Conservation (phyloP, 352 stramenopile species). For the Phytophthora multivora region DNA sequence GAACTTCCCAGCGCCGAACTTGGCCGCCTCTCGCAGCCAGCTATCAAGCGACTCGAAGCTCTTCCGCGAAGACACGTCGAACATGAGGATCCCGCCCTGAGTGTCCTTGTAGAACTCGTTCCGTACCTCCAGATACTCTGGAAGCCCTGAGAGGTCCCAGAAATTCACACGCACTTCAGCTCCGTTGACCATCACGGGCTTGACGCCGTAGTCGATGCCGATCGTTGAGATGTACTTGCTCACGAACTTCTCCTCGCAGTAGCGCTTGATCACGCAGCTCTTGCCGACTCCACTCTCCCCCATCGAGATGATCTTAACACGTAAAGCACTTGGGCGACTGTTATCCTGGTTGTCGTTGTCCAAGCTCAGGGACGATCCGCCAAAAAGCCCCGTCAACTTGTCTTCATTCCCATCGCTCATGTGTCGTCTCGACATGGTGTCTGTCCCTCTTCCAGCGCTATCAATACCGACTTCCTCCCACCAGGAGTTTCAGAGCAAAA, state of each 20-base stretch:
- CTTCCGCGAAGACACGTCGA: constrained; percentile 72
- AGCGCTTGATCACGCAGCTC: constrained; percentile 95
- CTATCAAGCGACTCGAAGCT: constrained; percentile 87
- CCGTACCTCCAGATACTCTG: constrained; percentile 94
- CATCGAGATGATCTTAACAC: constrained; percentile 96
- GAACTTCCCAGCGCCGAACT: constrained; percentile 89
- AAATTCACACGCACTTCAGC: constrained; percentile 92
- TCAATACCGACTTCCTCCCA: constrained; percentile 1
- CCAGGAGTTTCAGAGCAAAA: constrained; percentile 17
- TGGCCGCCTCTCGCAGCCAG: constrained; percentile 89
- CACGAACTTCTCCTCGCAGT: constrained; percentile 96
- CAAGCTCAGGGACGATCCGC: constrained; percentile 24
- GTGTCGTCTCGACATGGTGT: constrained; percentile 26
- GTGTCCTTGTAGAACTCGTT: constrained; percentile 98
- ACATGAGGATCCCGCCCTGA: constrained; percentile 74
- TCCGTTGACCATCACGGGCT: constrained; percentile 79
- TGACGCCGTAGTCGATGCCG: constrained; percentile 96
- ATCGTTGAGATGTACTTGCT: constrained; percentile 97
- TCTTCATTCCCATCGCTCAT: constrained; percentile 77
- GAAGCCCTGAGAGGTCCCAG: constrained; percentile 92
- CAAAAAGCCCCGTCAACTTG: constrained; percentile 45
- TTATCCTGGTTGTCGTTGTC: constrained; percentile 38
- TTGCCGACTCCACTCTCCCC: constrained; percentile 91
- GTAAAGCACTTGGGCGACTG: constrained; percentile 48
- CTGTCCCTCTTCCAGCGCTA: not conserved